Evolutionary conservation across 2,329 filamentous ascomycete genomes (phyloP).

Genomic region (Clonostachys byssicola): DNA sequence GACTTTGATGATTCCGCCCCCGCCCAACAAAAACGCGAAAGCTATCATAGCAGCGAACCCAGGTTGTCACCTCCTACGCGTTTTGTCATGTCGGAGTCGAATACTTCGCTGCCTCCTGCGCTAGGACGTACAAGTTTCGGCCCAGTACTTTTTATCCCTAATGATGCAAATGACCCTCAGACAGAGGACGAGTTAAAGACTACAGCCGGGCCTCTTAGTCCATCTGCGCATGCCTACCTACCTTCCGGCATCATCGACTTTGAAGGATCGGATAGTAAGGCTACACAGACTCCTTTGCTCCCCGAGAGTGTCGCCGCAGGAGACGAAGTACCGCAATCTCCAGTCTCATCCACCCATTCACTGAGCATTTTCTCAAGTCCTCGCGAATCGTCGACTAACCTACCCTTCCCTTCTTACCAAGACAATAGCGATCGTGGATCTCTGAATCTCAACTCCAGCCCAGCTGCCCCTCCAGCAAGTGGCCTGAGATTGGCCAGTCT

Average conservation of each 20-base stretch:
- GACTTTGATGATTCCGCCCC: constrained; percentile 41
- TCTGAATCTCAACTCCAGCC: constrained; percentile 31
- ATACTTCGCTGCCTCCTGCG: constrained; percentile 2
- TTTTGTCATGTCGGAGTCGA: constrained; percentile 29
- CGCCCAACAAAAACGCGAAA: constrained; percentile 40
- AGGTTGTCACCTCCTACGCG: constrained; percentile 31
- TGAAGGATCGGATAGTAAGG: constrained; percentile 53
- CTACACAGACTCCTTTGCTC: constrained; percentile 21
- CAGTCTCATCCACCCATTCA: constrained; percentile 53
- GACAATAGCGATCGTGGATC: constrained; percentile 42
- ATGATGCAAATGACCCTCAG: constrained; percentile 34
- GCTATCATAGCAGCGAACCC: constrained; percentile 40
- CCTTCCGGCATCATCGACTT: constrained; percentile 66
- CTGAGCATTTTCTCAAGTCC: constrained; percentile 57
- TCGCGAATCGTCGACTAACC: constrained; percentile 53
- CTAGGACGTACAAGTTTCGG: constrained; percentile 28
- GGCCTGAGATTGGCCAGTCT: constrained; percentile 40
- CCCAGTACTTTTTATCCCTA: constrained; percentile 47
- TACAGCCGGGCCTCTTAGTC: constrained; percentile 68
- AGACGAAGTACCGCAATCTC: constrained; percentile 52
- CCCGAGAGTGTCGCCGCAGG: constrained; percentile 19
- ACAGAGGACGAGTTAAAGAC: constrained; percentile 60
- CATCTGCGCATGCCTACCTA: constrained; percentile 69
- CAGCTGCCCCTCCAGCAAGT: constrained; percentile 22
- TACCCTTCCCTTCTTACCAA: constrained; percentile 47